Conservation (phyloP, 1,284 basidiomycete genomes). For the Wolfiporia cocos region DNA sequence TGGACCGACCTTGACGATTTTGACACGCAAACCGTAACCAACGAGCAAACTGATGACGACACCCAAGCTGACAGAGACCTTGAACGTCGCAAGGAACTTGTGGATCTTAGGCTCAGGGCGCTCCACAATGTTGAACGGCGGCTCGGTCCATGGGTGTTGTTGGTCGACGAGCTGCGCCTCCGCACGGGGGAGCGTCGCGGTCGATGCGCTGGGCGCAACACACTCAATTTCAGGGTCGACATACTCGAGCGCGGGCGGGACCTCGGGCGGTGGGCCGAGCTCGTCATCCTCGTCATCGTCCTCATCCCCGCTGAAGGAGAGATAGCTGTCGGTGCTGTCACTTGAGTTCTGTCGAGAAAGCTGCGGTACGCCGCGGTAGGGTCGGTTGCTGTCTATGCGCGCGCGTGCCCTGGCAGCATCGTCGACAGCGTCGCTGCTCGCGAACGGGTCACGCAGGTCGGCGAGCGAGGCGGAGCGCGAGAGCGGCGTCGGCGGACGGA, state of each 20-base stretch:
- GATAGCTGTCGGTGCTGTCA: neutral
- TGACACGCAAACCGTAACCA: slow-evolving; percentile 8
- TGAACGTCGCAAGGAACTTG: slow-evolving; percentile 7
- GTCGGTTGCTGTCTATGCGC: neutral
- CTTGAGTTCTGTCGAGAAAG: neutral
- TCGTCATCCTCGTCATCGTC: slow-evolving; percentile 6
- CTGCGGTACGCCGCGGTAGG: neutral
- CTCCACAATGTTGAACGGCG: slow-evolving; percentile 13
- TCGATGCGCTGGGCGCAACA: slow-evolving; percentile 8
- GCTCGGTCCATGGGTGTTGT: slow-evolving; percentile 10
- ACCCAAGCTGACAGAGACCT: slow-evolving; percentile 6
- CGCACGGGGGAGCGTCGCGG: slow-evolving; percentile 5
- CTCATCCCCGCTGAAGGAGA: neutral
- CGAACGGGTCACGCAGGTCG: neutral
- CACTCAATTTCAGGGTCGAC: slow-evolving; percentile 12
- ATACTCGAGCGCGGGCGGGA: slow-evolving; percentile 11
- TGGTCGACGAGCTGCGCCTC: slow-evolving; percentile 8
- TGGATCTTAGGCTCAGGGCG: slow-evolving; percentile 5
- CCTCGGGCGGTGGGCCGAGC: slow-evolving; percentile 5
- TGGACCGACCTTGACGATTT: slow-evolving; percentile 8
- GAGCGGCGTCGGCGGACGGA: slow-evolving; percentile 2
- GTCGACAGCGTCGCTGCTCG: neutral
- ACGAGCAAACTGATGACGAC: slow-evolving; percentile 9
- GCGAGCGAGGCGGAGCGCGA: neutral
- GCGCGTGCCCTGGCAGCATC: neutral